Evolutionary conservation across 495 filamentous ascomycete genomes (phyloP).

Genomic region (Haplographium delicatum): DNA sequence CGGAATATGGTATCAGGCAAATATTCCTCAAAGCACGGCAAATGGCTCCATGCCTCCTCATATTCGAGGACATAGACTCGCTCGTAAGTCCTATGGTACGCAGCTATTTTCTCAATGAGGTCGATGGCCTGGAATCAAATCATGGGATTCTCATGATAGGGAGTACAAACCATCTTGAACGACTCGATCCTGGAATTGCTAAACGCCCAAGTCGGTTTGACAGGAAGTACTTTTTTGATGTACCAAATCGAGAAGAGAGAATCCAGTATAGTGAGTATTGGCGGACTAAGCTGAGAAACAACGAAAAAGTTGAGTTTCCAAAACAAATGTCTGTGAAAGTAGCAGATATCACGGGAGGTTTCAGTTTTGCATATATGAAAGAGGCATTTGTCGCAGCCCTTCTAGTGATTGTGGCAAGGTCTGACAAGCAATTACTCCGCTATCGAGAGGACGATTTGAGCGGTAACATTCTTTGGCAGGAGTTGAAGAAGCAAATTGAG

Average conservation of each 20-base stretch:
- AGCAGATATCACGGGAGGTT: slow-evolving; percentile 53
- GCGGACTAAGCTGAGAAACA: slow-evolving; percentile 50
- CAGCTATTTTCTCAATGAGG: slow-evolving; percentile 66
- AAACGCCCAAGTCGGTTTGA: slow-evolving; percentile 62
- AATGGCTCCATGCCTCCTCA: slow-evolving; percentile 44
- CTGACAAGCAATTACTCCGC: slow-evolving; percentile 25
- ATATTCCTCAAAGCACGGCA: slow-evolving; percentile 49
- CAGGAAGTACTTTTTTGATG: slow-evolving; percentile 56
- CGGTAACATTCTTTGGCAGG: slow-evolving; percentile 45
- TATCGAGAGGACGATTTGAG: slow-evolving; percentile 33
- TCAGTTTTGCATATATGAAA: slow-evolving; percentile 63
- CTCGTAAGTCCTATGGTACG: slow-evolving; percentile 47
- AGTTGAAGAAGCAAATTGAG: slow-evolving; percentile 52
- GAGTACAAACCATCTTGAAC: slow-evolving; percentile 56
- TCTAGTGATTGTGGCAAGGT: slow-evolving; percentile 37
- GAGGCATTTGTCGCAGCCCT: slow-evolving; percentile 59
- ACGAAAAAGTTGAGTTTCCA: slow-evolving; percentile 52
- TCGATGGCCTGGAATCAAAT: slow-evolving; percentile 63
- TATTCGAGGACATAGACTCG: slow-evolving; percentile 66
- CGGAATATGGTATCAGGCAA: slow-evolving; percentile 37
- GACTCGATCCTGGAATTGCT: slow-evolving; percentile 56
- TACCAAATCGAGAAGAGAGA: slow-evolving; percentile 48
- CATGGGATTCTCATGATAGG: slow-evolving; percentile 63
- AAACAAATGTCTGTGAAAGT: slow-evolving; percentile 45
- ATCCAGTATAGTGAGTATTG: slow-evolving; percentile 53